A percentile compares a stretch with the other conserved stretches of the same genome.
These are phyloP conservation scores for Daldinia sp. DNA, from an alignment of 2,329 filamentous ascomycete species.

Conservation along the genomic window DNA sequence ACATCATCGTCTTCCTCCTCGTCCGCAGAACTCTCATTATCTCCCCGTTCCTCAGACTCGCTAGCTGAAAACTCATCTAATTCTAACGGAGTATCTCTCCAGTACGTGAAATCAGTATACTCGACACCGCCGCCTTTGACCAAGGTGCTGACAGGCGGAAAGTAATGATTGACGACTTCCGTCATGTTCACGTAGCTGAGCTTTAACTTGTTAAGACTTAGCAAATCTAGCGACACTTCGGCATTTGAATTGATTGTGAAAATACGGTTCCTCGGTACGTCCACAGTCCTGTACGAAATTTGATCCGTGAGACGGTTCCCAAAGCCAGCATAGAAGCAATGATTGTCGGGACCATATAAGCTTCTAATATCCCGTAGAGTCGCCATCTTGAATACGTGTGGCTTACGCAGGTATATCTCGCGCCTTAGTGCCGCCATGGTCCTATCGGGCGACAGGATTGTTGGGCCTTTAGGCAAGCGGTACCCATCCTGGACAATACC, in stretches of 20 bases:
- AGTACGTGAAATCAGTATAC: constrained; percentile 97
- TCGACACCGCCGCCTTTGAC: constrained; percentile 92
- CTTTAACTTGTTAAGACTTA: constrained; percentile 93
- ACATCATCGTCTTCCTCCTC: constrained; percentile 60
- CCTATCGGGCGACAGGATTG: constrained; percentile 93
- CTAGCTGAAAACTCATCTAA: constrained; percentile 90
- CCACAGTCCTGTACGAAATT: constrained; percentile 93
- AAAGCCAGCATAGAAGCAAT: constrained; percentile 96
- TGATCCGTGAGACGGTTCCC: constrained; percentile 97
- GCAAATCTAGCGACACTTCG: constrained; percentile 89
- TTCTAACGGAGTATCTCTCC: constrained; percentile 86
- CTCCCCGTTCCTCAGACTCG: constrained; percentile 61
- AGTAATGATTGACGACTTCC: constrained; percentile 98
- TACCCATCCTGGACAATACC: constrained; percentile 91
- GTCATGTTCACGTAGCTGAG: constrained; percentile 97
- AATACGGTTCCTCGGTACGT: constrained; percentile 92
- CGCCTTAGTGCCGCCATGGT: constrained; percentile 93
- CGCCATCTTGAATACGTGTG: constrained; percentile 99
- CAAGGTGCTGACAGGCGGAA: constrained; percentile 88
- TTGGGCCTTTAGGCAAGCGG: constrained; percentile 87
- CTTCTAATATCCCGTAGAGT: constrained; percentile 94
- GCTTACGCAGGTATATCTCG: constrained; percentile 95
- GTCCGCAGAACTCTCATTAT: constrained; percentile 53
- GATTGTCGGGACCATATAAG: constrained; percentile 80
- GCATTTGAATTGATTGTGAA: constrained; percentile 99